A percentile compares a stretch with the other conserved stretches of the same genome.
Conservation (phyloP, 2,329 filamentous ascomycete species). For the Pestalotiopsis sp. region DNA sequence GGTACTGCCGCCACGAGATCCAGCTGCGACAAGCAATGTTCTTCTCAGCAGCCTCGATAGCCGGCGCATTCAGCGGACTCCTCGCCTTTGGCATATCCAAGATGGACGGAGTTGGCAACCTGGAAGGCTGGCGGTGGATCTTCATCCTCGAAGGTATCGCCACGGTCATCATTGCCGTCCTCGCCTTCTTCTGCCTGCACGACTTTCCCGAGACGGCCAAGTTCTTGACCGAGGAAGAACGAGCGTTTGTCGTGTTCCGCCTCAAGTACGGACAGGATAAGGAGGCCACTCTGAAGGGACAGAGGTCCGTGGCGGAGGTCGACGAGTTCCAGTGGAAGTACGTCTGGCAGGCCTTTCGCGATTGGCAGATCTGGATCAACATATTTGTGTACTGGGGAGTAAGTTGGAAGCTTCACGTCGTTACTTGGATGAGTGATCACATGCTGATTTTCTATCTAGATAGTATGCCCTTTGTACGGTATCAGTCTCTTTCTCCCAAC, state of each 20-base stretch:
- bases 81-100: slow-evolving; percentile 70
- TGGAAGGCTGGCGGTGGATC: slow-evolving; percentile 66
- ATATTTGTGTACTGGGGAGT: slow-evolving; percentile 68
- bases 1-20: slow-evolving; percentile 61
- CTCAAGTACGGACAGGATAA: slow-evolving; percentile 64
- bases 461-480: slow-evolving; percentile 57
- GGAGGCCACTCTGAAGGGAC: slow-evolving; percentile 45
- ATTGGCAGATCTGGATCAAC: slow-evolving; percentile 76
- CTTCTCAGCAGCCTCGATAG: slow-evolving; percentile 80
- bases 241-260: slow-evolving; percentile 70
- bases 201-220: slow-evolving; percentile 81
- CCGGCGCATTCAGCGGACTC: slow-evolving; percentile 76
- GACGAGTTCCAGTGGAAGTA: slow-evolving; percentile 79
- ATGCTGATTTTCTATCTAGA: slow-evolving; percentile 30
- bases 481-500: slow-evolving; percentile 64
- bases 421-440: slow-evolving; percentile 40
- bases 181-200: slow-evolving; percentile 72
- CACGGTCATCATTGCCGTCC: slow-evolving; percentile 64
- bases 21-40: slow-evolving; percentile 69
- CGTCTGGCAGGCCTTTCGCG: slow-evolving; percentile 70
- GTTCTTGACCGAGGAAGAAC: slow-evolving; percentile 74
- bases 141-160: slow-evolving; percentile 72
- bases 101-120: slow-evolving; percentile 67
- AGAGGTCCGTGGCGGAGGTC: slow-evolving; percentile 57
- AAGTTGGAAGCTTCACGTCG: slow-evolving; percentile 30